Evolutionary conservation across 2,329 filamentous ascomycete species (phyloP), one percentile per base, ranked within the genome.

Genomic region (Graphium sp.): DNA sequence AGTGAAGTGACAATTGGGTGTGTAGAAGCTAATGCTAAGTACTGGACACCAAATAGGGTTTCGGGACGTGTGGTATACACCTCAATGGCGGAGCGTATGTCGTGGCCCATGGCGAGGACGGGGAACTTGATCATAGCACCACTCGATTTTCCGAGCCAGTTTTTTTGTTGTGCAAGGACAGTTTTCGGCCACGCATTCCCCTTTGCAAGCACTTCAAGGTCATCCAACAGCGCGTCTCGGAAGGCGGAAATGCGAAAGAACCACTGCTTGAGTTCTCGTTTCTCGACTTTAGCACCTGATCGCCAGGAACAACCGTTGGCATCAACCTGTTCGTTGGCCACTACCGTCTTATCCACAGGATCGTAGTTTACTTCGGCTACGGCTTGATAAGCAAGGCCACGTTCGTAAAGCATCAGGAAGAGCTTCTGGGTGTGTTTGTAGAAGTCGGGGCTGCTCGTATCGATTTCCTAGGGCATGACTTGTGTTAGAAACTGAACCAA

Each of bases 271-370:
- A 91, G 58, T 39, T 69, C 68, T 34, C 70, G 60, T 53, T 84
- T 79, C 50, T 89, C 77, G 12, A 91, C 82, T 46, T 78, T 74
- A 28, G 80, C 83, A 7, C 83, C 83, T 2, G 81, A 89, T 32
- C 83, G 69, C 84, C 84, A 93, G 2, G 83, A 92, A 40, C 61
- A 70, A 18, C 84, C 84, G 43, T 82, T 76, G 28, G 77, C 65
- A 46, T 91, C 81, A n/a, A 92, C 82, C 52, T 93, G 84, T 50
- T 93, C 84, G 46, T 93, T 93, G 8, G 84, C 84, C 34, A 93
- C 59, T 11, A 93, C 84, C 0, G 84, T 93, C 46, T 79, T 75
- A 46, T 93, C 84, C 17, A 92, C 66, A 2, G 84, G 84, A 39
- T 92, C 84, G 55, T 81, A 93, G 50, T 93, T 93, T 40, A 92